A percentile compares a stretch with the other conserved stretches of the same genome.
Evolutionary conservation across 2,329 filamentous ascomycete genomes (phyloP).

Genomic region (Aspergillus sp.): DNA sequence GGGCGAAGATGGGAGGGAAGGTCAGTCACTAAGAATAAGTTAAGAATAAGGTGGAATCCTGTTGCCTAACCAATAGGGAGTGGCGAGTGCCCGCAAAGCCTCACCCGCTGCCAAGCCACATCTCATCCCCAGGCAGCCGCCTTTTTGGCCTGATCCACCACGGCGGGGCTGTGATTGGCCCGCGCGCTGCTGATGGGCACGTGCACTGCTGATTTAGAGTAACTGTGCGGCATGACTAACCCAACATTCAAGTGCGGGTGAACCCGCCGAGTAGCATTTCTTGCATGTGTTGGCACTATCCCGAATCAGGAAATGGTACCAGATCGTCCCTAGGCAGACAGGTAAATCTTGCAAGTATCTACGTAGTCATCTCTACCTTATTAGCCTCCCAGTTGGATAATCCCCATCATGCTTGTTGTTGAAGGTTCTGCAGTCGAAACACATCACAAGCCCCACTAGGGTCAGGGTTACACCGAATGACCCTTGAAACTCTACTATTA

Average conservation of each 20-base stretch:
- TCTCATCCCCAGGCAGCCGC: slow-evolving; percentile 30
- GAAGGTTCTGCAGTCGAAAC: too few species aligned
- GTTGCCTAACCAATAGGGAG: slow-evolving; percentile 47
- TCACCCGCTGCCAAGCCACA: slow-evolving; percentile 28
- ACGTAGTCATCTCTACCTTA: too few species aligned
- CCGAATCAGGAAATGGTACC: background rate
- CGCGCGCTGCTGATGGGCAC: slow-evolving; percentile 1
- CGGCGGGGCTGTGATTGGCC: slow-evolving; percentile 6
- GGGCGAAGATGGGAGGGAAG: slow-evolving; percentile 13
- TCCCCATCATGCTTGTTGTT: too few species aligned
- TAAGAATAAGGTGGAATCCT: slow-evolving; percentile 41
- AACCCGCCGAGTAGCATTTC: background rate
- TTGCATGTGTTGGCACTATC: background rate
- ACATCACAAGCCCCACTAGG: too few species aligned
- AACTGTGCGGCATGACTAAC: slow-evolving; percentile 9
- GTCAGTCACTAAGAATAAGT: slow-evolving; percentile 20
- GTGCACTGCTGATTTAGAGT: slow-evolving; percentile 6
- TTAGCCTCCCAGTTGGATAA: too few species aligned
- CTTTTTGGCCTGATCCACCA: slow-evolving; percentile 14
- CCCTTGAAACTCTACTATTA: too few species aligned
- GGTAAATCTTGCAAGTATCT: too few species aligned
- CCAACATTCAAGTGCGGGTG: background rate
- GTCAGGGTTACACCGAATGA: too few species aligned
- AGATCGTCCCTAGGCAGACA: background rate
- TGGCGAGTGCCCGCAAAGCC: slow-evolving; percentile 30